Conservation (phyloP, 2,329 filamentous ascomycete species). For the Alternaria sp. region DNA sequence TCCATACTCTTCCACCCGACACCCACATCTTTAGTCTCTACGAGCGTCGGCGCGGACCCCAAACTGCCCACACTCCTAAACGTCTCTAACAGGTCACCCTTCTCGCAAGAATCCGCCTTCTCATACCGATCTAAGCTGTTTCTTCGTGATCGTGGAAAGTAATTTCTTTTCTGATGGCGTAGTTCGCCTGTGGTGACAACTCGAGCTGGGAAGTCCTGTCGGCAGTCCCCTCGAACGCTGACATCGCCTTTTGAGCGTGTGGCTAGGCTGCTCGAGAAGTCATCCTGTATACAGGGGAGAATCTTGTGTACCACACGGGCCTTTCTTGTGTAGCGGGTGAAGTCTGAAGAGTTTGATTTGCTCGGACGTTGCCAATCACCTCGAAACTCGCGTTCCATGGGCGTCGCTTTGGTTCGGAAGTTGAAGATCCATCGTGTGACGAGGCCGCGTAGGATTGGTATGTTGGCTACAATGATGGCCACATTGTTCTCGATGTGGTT, state of each 20-base stretch:
- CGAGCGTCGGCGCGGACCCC: constrained; percentile 45
- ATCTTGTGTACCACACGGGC: constrained; percentile 42
- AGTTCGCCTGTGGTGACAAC: constrained; percentile 34
- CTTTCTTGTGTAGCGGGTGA: constrained; percentile 34
- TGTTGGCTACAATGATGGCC: constrained; percentile 54
- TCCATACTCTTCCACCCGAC: constrained; percentile 36
- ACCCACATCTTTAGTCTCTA: constrained; percentile 38
- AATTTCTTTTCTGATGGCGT: constrained; percentile 33
- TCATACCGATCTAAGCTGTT: constrained; percentile 45
- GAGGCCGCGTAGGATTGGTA: constrained; percentile 53
- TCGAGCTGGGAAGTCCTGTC: constrained; percentile 33
- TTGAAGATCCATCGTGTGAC: constrained; percentile 54
- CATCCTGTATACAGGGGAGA: constrained; percentile 48
- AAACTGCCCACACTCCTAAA: constrained; percentile 46
- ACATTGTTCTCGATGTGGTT: constrained; percentile 55
- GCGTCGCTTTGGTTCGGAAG: constrained; percentile 47
- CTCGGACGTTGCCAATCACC: constrained; percentile 42
- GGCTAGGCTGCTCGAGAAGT: constrained; percentile 49
- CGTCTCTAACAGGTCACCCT: constrained; percentile 45
- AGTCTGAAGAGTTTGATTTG: constrained; percentile 37
- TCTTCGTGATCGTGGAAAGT: constrained; percentile 39
- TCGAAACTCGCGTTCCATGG: constrained; percentile 44
- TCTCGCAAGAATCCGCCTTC: constrained; percentile 41
- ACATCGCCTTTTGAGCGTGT: constrained; percentile 27
- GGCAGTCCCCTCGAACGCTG: constrained; percentile 22